Base-by-base conservation (phyloP, 306 rosid species). In the Betula pendula region DNA sequence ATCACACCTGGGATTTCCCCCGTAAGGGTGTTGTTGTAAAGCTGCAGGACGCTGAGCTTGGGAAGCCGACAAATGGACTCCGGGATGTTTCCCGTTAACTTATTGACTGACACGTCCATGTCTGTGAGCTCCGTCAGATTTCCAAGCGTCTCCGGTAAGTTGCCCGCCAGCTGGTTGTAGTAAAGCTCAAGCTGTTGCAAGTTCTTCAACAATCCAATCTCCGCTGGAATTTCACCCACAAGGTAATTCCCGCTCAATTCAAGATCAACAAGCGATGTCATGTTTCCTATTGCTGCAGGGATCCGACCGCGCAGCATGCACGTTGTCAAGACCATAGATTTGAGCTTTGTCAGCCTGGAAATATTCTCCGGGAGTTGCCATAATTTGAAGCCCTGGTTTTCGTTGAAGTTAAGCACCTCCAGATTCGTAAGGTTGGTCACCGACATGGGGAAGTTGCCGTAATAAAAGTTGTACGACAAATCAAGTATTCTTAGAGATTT, bases 71-170 rank as follows among this genome's bases (percentile, higher is more conserved):
- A 96, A 1, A 96, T 63, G 1, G 97, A 83, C 3, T 82, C 96
- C 1, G 98, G 97, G 48, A 96, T 84, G 2, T 70, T 82, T 3
- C 99, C 99, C 0, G 84, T 77, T 63, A 96, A 78, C 71, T 67
- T 84, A 74, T 96, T 96, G 78, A 96, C 99, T 8, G 99, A 96
- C 88, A 92, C 88, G 73, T 96, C 99, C 68, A 96, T 68, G 69
- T 96, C 99, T 10, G 3, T 72, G 6, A 96, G 94, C 79, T 84
- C 90, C 0, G 91, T 86, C 48, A 96, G 84, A 74, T 96, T 91
- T 44, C 98, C 99, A 0, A 96, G 74, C 82, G 88, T 97, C 74
- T 81, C 88, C 0, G 99, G 99, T 13, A 96, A 88, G 42, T 74
- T 81, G 2, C 98, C 99, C 22, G 71, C 73, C 0, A 96, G 87